These are phyloP conservation scores for Pseudocercospora pini-densiflorae DNA, from an alignment of 2,329 filamentous ascomycete species.

Conservation along the genomic window DNA sequence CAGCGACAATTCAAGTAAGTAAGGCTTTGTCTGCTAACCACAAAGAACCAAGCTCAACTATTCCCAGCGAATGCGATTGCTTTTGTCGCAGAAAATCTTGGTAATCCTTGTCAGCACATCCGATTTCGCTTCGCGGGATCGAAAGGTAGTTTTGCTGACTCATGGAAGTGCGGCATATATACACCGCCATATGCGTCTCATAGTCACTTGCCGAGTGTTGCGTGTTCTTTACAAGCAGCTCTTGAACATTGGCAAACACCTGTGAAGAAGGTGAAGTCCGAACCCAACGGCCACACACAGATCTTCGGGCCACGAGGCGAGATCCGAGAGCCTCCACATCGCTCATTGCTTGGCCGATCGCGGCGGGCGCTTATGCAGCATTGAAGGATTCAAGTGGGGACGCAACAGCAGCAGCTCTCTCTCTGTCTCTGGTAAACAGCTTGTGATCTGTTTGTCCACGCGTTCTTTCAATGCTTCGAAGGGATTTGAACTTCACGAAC, in stretches of 20 bases:
- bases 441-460: neutral
- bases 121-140: neutral
- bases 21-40: neutral
- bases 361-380: slow-evolving; percentile 9
- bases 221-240: too few relatives aligned
- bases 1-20: neutral
- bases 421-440: neutral
- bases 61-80: neutral
- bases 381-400: slow-evolving; percentile 1
- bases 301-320: neutral
- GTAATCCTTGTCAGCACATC: slow-evolving; percentile 6
- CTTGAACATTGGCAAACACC: too few relatives aligned
- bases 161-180: neutral
- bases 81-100: neutral
- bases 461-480: slow-evolving; percentile 8
- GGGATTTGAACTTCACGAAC: neutral
- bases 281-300: neutral
- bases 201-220: too few relatives aligned
- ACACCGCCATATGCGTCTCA: neutral
- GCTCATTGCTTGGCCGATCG: slow-evolving; percentile 1
- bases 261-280: neutral
- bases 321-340: neutral
- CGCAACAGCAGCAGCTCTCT: neutral
- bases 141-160: neutral
- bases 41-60: neutral